Evolutionary conservation across 805 yeast genomes (phyloP).

Genomic region (Candida silvatica): DNA sequence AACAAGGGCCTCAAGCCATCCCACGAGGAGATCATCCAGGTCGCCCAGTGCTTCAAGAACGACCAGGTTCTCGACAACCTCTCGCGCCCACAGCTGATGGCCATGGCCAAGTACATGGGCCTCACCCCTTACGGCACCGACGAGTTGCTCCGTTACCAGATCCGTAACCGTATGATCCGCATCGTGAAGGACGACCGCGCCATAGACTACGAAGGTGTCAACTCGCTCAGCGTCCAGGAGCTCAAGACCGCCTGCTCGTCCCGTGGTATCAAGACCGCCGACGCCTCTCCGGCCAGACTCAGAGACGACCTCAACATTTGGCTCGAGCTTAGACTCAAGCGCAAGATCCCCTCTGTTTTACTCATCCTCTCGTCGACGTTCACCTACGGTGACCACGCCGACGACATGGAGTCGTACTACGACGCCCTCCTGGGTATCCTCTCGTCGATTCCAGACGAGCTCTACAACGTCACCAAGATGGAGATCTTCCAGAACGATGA

Average conservation of each 20-base stretch:
- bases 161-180: slow-evolving; percentile 78
- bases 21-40: slow-evolving; percentile 60
- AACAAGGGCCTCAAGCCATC: slow-evolving; percentile 19
- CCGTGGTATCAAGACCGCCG: slow-evolving; percentile 79
- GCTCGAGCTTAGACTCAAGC: slow-evolving; percentile 81
- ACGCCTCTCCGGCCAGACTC: slow-evolving; percentile 73
- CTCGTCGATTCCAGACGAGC: slow-evolving; percentile 87
- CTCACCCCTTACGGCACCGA: slow-evolving; percentile 91
- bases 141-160: slow-evolving; percentile 79
- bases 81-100: slow-evolving; percentile 84
- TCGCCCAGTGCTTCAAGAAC: slow-evolving; percentile 87
- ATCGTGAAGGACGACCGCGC: slow-evolving; percentile 87
- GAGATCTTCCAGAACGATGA: slow-evolving; percentile 65
- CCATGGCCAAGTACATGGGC: slow-evolving; percentile 90
- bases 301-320: slow-evolving; percentile 73
- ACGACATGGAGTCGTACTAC: slow-evolving; percentile 46
- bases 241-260: slow-evolving; percentile 85
- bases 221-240: slow-evolving; percentile 68
- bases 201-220: slow-evolving; percentile 90
- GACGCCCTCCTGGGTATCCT: slow-evolving; percentile 86
- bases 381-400: slow-evolving; percentile 62
- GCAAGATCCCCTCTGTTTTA: slow-evolving; percentile 83
- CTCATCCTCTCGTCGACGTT: slow-evolving; percentile 80
- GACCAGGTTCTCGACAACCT: slow-evolving; percentile 89
- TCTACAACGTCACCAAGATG: slow-evolving; percentile 89